Evolutionary conservation across 2,329 filamentous ascomycete genomes (phyloP), one percentile per base, ranked within the genome.

Genomic region (Nemania sp.): DNA sequence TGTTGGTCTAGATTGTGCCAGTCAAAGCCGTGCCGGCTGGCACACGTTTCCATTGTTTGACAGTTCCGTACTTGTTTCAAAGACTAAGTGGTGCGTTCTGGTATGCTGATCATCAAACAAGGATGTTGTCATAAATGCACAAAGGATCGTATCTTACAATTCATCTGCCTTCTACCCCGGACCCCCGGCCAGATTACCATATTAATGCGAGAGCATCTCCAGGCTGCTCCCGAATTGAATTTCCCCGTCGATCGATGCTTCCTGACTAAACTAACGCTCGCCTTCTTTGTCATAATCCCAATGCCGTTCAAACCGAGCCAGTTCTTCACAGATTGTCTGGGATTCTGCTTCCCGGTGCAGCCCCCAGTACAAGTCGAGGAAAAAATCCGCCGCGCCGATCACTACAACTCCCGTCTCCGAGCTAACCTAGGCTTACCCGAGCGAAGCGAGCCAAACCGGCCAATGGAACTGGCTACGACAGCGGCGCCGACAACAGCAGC

Each of bases 351-450:
- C 25, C 57, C 65, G 3, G 40, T 2, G 54, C 45, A 50, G 21
- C 25, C 3, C 0, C 11, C 58, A 13, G 43, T 1, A 4, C 40
- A n/a, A 56, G 39, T n/a, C 47, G 60, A 1, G n/a, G n/a, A n/a
- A n/a, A n/a, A n/a, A n/a, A 15, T n/a, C 5, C 52, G 56, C 18
- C 57, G 54, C 3, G 46, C 39, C 6, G 18, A 17, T 0, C 39
- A 59, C 12, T 65, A 67, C 40, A 71, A 68, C 32, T 15, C 58
- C 2, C 59, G 62, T 12, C 39, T 69, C n/a, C 54, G 65, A 5
- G 18, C 47, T 1, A 67, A 67, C 48, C 48, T 69, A 13, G 63
- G 62, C 34, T 40, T 60, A 17, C 42, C 43, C 20, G 11, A 46
- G n/a, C 43, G 13, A 18, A 6, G 12, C 17, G 18, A 17, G 42